A percentile compares a stretch with the other conserved stretches of the same genome.
Evolutionary conservation across 768 basidiomycete genomes (phyloP).

Genomic region (Lepiota brunneoincarnata): DNA sequence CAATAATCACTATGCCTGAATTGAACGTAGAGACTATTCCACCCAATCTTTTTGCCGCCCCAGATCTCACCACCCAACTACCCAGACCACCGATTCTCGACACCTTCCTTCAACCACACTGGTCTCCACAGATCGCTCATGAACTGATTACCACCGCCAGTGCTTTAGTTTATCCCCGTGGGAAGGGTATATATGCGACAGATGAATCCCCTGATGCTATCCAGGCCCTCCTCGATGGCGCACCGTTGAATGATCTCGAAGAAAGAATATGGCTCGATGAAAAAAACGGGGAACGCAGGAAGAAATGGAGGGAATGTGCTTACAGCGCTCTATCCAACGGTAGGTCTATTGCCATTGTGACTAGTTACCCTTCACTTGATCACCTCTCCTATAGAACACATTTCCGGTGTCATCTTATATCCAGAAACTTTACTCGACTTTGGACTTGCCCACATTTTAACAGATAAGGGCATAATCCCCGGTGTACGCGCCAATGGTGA

Average conservation of each 20-base stretch:
- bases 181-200: conserved; percentile 53
- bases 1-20: conserved; percentile 13
- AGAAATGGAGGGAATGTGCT: conserved; percentile 41
- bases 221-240: conserved; percentile 34
- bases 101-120: conserved; percentile 37
- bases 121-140: conserved; percentile 36
- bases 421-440: conserved; percentile 47
- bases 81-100: conserved; percentile 14
- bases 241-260: conserved; percentile 24
- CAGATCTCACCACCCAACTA: conserved; percentile 22
- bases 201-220: conserved; percentile 48
- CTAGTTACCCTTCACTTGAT: neutral
- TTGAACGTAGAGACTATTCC: conserved; percentile 19
- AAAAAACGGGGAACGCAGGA: conserved; percentile 36
- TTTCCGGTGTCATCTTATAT: conserved; percentile 53
- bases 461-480: conserved; percentile 42
- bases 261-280: conserved; percentile 28
- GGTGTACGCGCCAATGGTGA: conserved; percentile 52
- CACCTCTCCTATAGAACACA: conserved; percentile 31
- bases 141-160: conserved; percentile 42
- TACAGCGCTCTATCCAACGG: conserved; percentile 41
- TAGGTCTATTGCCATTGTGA: conserved; percentile 16
- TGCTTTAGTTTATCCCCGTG: conserved; percentile 43
- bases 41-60: conserved; percentile 27
- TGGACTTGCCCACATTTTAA: conserved; percentile 42